Conservation (phyloP, 2,329 filamentous ascomycete genomes). For the Aspergillus sclerotialis region DNA sequence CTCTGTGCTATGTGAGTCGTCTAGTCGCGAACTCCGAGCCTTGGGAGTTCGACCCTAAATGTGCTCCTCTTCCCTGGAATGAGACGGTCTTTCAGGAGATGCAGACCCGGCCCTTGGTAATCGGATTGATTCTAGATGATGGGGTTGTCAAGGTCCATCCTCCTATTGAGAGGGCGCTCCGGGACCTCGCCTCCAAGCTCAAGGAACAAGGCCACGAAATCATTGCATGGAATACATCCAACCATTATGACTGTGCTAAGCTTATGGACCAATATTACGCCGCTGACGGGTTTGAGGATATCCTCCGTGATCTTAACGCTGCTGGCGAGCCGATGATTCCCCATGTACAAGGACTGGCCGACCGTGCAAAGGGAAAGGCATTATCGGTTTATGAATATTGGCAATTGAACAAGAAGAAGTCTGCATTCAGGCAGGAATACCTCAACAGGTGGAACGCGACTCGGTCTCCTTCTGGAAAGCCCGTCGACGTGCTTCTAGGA, state of each 20-base stretch:
- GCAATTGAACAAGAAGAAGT: conserved; percentile 57
- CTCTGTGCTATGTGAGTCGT: conserved; percentile 45
- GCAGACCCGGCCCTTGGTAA: conserved; percentile 39
- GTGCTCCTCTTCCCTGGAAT: conserved; percentile 49
- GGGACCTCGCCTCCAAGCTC: conserved; percentile 30
- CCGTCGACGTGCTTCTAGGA: conserved; percentile 51
- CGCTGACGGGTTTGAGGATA: conserved; percentile 58
- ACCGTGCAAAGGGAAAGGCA: conserved; percentile 41
- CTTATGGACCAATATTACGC: conserved; percentile 58
- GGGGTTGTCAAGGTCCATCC: conserved; percentile 51
- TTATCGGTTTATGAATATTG: conserved; percentile 61
- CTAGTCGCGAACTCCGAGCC: conserved; percentile 42
- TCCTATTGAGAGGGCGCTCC: conserved; percentile 43
- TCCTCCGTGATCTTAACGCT: conserved; percentile 46
- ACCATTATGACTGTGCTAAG: conserved; percentile 48
- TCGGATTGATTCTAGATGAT: conserved; percentile 48
- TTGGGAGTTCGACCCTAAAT: conserved; percentile 51
- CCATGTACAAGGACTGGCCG: conserved; percentile 52
- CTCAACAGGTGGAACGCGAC: conserved; percentile 52
- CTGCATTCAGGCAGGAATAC: conserved; percentile 48
- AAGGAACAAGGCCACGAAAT: conserved; percentile 47
- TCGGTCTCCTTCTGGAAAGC: conserved; percentile 38
- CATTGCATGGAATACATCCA: conserved; percentile 44
- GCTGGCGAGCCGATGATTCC: conserved; percentile 56
- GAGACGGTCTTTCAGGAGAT: conserved; percentile 36